Conservation (phyloP, 176 grass and related monocot species). For the Cenchrus americanus region DNA sequence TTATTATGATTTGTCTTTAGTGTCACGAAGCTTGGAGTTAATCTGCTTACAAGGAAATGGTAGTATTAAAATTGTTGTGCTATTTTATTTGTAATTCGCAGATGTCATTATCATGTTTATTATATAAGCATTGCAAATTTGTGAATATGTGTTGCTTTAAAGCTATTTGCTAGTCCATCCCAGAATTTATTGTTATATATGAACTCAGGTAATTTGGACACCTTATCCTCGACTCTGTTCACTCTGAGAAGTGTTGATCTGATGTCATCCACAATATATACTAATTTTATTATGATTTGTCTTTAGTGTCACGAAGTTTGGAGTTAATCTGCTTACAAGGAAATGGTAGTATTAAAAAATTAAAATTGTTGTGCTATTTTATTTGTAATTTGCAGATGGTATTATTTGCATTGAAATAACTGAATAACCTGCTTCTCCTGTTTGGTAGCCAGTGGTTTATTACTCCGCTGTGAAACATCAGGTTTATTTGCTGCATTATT, state of each 20-base stretch:
- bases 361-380: background rate
- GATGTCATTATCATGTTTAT: slow-evolving; percentile 8
- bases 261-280: background rate
- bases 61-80: background rate
- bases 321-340: background rate
- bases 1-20: background rate
- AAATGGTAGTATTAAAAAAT: background rate
- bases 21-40: background rate
- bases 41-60: background rate
- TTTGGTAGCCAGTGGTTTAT: slow-evolving; percentile 3
- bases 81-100: background rate
- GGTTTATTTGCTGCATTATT: slow-evolving; percentile 18
- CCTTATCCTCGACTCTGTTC: background rate
- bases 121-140: background rate
- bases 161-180: background rate
- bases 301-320: background rate
- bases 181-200: background rate
- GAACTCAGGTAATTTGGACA: background rate
- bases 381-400: background rate
- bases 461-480: slow-evolving; percentile 3
- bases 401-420: background rate
- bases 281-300: background rate
- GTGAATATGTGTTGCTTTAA: no score
- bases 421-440: background rate
- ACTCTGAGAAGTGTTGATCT: background rate